phyloP scores from a whole-genome alignment of 148 eudicot species.

The Vaccinium macrocarpon region DNA sequence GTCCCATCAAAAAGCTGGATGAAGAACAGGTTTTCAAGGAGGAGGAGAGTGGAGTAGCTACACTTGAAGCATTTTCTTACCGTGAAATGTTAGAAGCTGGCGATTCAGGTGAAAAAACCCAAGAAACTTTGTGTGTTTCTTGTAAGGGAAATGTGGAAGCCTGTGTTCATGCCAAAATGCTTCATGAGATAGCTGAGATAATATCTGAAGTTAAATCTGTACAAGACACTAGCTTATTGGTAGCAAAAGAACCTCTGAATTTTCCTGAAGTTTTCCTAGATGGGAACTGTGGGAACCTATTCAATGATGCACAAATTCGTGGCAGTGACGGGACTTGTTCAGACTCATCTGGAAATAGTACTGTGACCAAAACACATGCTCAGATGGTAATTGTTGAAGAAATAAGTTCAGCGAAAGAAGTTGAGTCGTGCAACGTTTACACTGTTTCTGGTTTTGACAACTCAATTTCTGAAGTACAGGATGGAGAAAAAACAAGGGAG shows the following conservation, averaged over 20 bases:
- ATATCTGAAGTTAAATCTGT: conserved; percentile 23
- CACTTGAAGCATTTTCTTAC: conserved; percentile 16
- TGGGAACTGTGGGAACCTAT: conserved; percentile 1
- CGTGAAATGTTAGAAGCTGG: conserved; percentile 17
- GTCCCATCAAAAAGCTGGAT: conserved; percentile 2
- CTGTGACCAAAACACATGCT: conserved; percentile 16
- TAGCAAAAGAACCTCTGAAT: conserved; percentile 20
- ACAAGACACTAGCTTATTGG: conserved; percentile 19
- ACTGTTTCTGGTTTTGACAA: conserved; percentile 20
- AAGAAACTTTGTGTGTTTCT: conserved; percentile 10
- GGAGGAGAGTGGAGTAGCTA: conserved; percentile 19
- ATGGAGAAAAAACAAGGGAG: conserved; percentile 11
- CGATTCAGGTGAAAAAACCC: conserved; percentile 16
- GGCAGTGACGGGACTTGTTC: conserved; percentile 18
- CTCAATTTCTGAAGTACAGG: conserved; percentile 19
- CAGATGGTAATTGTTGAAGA: conserved; percentile 15
- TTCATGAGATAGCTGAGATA: conserved; percentile 15
- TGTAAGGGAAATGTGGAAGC: conserved; percentile 14
- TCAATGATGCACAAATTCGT: conserved; percentile 15
- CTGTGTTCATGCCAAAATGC: conserved; percentile 11
- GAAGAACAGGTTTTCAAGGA: conserved; percentile 8
- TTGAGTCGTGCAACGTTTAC: conserved; percentile 21
- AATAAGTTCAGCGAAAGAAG: conserved; percentile 25
- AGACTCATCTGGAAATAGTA: conserved; percentile 19
- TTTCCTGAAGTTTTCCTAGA: conserved; percentile 3